Conservation (phyloP, 2,329 filamentous ascomycete species). For the Phialophora verrucosa region DNA sequence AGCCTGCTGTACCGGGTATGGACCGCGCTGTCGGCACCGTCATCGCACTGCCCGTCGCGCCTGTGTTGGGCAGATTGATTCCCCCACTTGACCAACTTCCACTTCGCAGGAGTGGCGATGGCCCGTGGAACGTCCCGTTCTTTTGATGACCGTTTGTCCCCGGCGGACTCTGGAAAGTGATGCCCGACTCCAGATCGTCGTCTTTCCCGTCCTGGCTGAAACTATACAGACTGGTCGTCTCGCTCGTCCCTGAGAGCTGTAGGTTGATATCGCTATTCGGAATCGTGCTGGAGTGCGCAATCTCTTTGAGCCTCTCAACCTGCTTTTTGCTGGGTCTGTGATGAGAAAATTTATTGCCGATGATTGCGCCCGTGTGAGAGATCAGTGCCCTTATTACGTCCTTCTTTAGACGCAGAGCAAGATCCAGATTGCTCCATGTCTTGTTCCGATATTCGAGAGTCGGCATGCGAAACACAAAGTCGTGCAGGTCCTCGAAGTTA, state of each 20-base stretch:
- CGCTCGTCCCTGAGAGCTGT: conserved; percentile 38
- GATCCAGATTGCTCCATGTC: conserved; percentile 96
- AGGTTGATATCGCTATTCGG: conserved; percentile 47
- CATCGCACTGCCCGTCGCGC: background rate
- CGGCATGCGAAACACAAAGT: conserved; percentile 95
- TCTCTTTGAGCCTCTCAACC: conserved; percentile 77
- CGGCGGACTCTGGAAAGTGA: conserved; percentile 35
- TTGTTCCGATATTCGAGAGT: conserved; percentile 97
- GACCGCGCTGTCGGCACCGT: conserved; percentile 2
- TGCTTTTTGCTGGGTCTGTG: conserved; percentile 82
- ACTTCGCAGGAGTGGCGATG: conserved; percentile 27
- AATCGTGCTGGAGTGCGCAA: conserved; percentile 76
- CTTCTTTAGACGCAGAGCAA: conserved; percentile 90
- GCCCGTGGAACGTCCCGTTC: conserved; percentile 21
- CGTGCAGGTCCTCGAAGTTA: conserved; percentile 95
- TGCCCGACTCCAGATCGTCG: conserved; percentile 35
- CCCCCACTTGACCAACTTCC: conserved; percentile 29
- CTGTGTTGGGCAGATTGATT: conserved; percentile 19
- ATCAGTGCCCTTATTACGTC: conserved; percentile 93
- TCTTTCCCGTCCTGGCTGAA: conserved; percentile 35
- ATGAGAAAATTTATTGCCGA: conserved; percentile 94
- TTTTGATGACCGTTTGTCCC: conserved; percentile 28
- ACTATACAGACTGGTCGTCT: conserved; percentile 39
- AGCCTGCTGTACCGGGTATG: conserved; percentile 4
- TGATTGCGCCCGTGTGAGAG: conserved; percentile 92